These are phyloP conservation scores for Aurifilum marmelostoma DNA, from an alignment of 2,329 filamentous ascomycete genomes.

Conservation along the genomic window DNA sequence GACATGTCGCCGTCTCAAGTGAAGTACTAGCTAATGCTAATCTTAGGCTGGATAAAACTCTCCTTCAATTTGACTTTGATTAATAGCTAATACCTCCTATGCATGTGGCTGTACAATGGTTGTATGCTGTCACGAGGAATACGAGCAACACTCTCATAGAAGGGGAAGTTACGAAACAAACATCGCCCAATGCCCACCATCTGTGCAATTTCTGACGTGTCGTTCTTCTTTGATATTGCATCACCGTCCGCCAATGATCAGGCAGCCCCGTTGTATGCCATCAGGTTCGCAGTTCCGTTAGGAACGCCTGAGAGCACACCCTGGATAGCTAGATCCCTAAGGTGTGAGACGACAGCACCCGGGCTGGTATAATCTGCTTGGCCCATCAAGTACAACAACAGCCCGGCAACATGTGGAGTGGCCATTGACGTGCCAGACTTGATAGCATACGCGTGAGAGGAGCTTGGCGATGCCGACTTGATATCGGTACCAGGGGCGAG, in stretches of 20 bases:
- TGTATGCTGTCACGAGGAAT: neutral
- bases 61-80: neutral
- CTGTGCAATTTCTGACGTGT: neutral
- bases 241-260: neutral
- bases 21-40: too few relatives aligned
- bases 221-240: neutral
- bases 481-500: constrained; percentile 49
- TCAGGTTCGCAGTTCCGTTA: constrained; percentile 31
- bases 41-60: neutral
- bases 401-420: constrained; percentile 61
- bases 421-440: constrained; percentile 67
- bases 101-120: neutral
- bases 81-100: neutral
- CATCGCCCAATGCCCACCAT: neutral
- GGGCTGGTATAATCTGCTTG: constrained; percentile 44
- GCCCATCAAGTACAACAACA: constrained; percentile 58
- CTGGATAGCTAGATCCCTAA: constrained; percentile 44
- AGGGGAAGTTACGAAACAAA: neutral
- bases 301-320: constrained; percentile 27
- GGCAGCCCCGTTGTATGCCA: constrained; percentile 33
- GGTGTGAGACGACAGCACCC: constrained; percentile 40
- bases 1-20: too few relatives aligned
- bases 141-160: neutral
- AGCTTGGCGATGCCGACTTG: constrained; percentile 48
- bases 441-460: constrained; percentile 42